phyloP scores from a whole-genome alignment of 2,329 filamentous ascomycete genomes.

The Clarireedia hainanense region DNA sequence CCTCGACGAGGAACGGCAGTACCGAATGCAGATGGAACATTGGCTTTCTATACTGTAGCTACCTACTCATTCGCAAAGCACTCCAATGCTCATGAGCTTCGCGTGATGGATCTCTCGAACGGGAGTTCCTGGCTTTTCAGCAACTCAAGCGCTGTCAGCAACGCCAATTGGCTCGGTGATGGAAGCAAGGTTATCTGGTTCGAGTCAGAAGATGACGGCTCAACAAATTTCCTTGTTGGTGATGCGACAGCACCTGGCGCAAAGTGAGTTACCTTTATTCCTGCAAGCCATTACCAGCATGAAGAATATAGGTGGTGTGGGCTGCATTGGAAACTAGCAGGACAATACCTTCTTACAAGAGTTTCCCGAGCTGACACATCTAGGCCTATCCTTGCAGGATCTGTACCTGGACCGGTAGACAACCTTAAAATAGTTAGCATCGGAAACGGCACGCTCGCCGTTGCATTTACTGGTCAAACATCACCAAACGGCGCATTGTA shows the following conservation, averaged over 20 bases:
- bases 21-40: constrained; percentile 59
- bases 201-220: constrained; percentile 19
- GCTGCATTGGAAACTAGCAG: no score
- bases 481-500: constrained; percentile 20
- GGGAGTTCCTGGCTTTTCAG: constrained; percentile 16
- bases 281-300: neutral
- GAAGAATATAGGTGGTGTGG: neutral
- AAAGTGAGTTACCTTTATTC: constrained; percentile 12
- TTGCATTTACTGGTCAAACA: constrained; percentile 17
- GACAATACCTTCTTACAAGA: no score
- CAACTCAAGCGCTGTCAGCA: constrained; percentile 20
- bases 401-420: constrained; percentile 17
- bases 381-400: constrained; percentile 16
- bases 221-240: constrained; percentile 19
- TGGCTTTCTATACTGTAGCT: constrained; percentile 60
- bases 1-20: constrained; percentile 61
- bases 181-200: constrained; percentile 21
- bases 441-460: constrained; percentile 12
- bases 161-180: constrained; percentile 20
- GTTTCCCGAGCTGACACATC: constrained; percentile 4
- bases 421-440: constrained; percentile 18
- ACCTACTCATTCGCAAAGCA: constrained; percentile 73
- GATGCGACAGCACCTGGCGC: constrained; percentile 18
- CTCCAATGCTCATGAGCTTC: constrained; percentile 44
- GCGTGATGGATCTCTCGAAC: constrained; percentile 53